Conservation (phyloP, 176 grass and related monocot genomes). For the Rhynchospora breviuscula region DNA sequence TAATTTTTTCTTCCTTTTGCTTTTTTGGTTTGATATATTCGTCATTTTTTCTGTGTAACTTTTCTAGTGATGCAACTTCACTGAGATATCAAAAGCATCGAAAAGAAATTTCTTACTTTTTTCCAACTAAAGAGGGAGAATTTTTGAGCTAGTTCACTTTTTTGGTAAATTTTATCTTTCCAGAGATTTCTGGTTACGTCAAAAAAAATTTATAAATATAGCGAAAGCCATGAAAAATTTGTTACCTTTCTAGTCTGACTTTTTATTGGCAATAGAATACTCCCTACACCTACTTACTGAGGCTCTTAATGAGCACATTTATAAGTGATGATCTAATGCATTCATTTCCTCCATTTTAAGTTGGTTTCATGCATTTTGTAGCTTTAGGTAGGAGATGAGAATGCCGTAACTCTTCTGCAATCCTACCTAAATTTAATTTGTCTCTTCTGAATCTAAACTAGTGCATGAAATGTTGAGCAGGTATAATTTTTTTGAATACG, state of each 20-base stretch:
- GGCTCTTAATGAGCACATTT: slow-evolving; percentile 8
- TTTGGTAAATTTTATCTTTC: not conserved
- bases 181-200: not conserved
- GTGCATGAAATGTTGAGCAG: no score
- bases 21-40: not conserved
- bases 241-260: not conserved
- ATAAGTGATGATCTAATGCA: not conserved
- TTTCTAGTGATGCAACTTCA: not conserved
- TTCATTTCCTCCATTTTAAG: not conserved
- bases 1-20: not conserved
- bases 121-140: not conserved
- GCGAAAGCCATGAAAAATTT: not conserved
- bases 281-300: not conserved
- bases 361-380: not conserved
- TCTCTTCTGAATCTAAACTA: no score
- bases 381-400: not conserved
- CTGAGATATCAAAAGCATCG: not conserved
- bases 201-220: not conserved
- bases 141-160: not conserved
- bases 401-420: no score
- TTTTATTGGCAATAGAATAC: not conserved
- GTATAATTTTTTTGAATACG: no score
- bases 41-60: not conserved
- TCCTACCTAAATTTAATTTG: no score
- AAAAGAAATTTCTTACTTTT: not conserved